These are phyloP conservation scores for Capronia americana DNA, from an alignment of 2,329 filamentous ascomycete species.

Conservation along the genomic window DNA sequence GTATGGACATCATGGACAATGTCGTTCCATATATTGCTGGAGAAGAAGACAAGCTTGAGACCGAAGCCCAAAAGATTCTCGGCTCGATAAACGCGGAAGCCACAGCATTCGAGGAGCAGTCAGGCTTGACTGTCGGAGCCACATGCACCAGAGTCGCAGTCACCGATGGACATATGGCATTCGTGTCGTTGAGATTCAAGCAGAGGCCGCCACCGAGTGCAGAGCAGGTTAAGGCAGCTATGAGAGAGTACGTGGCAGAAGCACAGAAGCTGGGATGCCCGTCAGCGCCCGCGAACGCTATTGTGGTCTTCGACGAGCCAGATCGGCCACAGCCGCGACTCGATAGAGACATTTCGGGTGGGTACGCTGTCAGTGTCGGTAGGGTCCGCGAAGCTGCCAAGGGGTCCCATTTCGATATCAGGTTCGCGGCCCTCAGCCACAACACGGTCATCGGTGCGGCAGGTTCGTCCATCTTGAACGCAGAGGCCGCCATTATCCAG, in stretches of 20 bases:
- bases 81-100: slow-evolving; percentile 73
- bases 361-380: slow-evolving; percentile 91
- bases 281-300: slow-evolving; percentile 80
- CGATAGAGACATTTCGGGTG: slow-evolving; percentile 81
- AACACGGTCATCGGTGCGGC: slow-evolving; percentile 93
- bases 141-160: slow-evolving; percentile 95
- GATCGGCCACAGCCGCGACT: slow-evolving; percentile 91
- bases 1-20: slow-evolving; percentile 96
- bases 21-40: slow-evolving; percentile 91
- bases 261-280: slow-evolving; percentile 84
- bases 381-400: slow-evolving; percentile 80
- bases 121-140: slow-evolving; percentile 76
- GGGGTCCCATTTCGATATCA: slow-evolving; percentile 88
- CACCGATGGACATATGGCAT: slow-evolving; percentile 93
- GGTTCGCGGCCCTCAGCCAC: slow-evolving; percentile 92
- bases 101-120: slow-evolving; percentile 78
- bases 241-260: slow-evolving; percentile 82
- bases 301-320: slow-evolving; percentile 85
- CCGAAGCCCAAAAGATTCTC: slow-evolving; percentile 93
- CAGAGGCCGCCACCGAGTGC: slow-evolving; percentile 75
- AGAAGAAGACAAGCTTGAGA: slow-evolving; percentile 96
- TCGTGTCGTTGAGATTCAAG: slow-evolving; percentile 83
- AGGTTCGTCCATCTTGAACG: slow-evolving; percentile 94
- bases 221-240: slow-evolving; percentile 76
- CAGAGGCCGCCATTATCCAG: slow-evolving; percentile 89